Conservation (phyloP, 2,329 filamentous ascomycete genomes). For the Fusarium domesticum region DNA sequence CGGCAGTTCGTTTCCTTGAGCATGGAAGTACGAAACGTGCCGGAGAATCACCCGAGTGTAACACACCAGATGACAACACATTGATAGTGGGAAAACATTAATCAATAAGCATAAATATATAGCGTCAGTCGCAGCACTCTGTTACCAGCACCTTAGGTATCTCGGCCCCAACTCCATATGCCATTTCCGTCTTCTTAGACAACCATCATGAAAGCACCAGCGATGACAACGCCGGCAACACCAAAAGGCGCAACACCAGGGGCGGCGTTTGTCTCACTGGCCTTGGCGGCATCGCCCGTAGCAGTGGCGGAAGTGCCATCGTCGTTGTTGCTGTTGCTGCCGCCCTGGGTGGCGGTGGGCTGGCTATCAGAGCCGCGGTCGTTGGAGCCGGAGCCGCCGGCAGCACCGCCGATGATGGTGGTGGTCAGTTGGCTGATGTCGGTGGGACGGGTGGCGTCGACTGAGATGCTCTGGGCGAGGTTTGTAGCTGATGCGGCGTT, state of each 20-base stretch:
- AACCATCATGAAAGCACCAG: conserved; percentile 20
- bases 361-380: conserved; percentile 4
- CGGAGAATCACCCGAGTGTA: not conserved
- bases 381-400: conserved; percentile 10
- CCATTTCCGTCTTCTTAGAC: no score
- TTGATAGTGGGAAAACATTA: conserved; percentile 2
- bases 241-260: conserved; percentile 15
- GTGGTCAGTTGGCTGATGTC: conserved; percentile 36
- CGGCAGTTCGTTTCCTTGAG: not conserved
- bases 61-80: not conserved
- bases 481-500: conserved; percentile 27
- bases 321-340: conserved; percentile 3
- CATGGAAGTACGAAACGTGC: not conserved
- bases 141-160: not conserved
- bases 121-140: not conserved
- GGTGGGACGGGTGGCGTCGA: conserved; percentile 33
- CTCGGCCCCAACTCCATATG: no score
- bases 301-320: conserved; percentile 5
- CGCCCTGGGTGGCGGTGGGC: conserved; percentile 7
- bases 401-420: conserved; percentile 28
- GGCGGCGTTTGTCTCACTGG: conserved; percentile 20
- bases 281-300: conserved; percentile 9
- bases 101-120: conserved; percentile 11
- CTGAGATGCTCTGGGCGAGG: conserved; percentile 29
- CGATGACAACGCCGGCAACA: conserved; percentile 14